Evolutionary conservation across 169 alveolate genomes (phyloP).

Genomic region (Eimeria falciformis): DNA sequence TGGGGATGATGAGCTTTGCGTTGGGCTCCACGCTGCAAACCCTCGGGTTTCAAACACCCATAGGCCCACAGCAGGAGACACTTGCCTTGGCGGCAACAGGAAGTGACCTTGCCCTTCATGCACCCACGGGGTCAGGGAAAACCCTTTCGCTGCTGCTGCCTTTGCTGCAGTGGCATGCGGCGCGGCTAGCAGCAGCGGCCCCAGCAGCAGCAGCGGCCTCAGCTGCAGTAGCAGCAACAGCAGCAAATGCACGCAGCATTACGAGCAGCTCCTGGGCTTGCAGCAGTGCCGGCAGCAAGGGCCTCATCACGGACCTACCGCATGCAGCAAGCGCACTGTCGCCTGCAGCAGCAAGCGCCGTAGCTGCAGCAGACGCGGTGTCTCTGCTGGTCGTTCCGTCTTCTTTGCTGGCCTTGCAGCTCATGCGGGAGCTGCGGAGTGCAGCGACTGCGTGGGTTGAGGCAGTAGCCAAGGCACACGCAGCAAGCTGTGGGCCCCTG

Average conservation of each 20-base stretch:
- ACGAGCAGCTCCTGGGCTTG: background rate
- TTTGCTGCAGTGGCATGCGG: constrained; percentile 64
- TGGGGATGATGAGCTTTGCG: too few species aligned
- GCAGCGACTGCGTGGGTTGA: constrained; percentile 27
- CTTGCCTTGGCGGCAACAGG: constrained; percentile 21
- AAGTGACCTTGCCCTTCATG: constrained; percentile 16
- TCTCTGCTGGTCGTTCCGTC: constrained; percentile 47
- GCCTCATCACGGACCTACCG: background rate
- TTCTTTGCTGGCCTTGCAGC: constrained; percentile 31
- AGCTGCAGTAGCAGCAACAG: constrained; percentile 2
- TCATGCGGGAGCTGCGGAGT: constrained; percentile 12
- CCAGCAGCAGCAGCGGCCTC: background rate
- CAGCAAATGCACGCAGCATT: background rate
- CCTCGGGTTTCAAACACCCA: constrained; percentile 1
- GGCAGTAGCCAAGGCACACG: background rate
- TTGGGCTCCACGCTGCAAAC: background rate
- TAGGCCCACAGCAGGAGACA: constrained; percentile 56
- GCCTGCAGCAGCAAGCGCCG: background rate
- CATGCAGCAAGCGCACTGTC: constrained; percentile 14
- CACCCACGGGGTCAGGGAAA: constrained; percentile 61
- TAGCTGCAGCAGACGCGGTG: constrained; percentile 35
- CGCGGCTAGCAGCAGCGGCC: constrained; percentile 64
- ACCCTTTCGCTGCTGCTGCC: constrained; percentile 57
- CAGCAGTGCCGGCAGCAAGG: constrained; percentile 2
- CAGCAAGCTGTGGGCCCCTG: too few species aligned